These are phyloP conservation scores for Coemansia sp. DNA, from an alignment of 192 early-diverging fungal genomes.

Conservation along the genomic window DNA sequence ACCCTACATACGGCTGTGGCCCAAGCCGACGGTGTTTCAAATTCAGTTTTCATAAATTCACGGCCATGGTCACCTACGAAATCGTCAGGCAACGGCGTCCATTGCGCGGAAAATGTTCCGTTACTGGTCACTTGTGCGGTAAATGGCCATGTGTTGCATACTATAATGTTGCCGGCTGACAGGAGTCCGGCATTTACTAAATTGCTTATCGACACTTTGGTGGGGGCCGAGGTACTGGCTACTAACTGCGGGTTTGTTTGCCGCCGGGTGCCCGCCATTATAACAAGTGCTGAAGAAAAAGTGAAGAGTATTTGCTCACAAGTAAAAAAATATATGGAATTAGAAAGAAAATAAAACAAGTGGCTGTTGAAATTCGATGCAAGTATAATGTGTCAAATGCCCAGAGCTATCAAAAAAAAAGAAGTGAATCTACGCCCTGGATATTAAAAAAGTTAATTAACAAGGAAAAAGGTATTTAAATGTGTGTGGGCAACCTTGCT, in stretches of 20 bases:
- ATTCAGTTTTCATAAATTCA: conserved; percentile 50
- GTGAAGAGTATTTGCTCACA: neutral
- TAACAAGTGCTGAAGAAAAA: too few relatives aligned
- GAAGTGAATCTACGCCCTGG: too few relatives aligned
- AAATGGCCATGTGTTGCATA: conserved; percentile 56
- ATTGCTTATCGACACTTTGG: conserved; percentile 34
- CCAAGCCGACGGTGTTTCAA: conserved; percentile 66
- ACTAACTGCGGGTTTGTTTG: neutral
- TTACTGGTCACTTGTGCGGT: conserved; percentile 28
- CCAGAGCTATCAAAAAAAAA: too few relatives aligned
- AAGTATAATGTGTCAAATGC: too few relatives aligned
- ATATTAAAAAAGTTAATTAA: too few relatives aligned
- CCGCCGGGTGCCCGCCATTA: conserved; percentile 25
- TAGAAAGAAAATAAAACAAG: neutral
- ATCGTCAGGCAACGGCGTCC: conserved; percentile 28
- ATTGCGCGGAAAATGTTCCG: conserved; percentile 36
- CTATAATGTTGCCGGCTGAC: conserved; percentile 20
- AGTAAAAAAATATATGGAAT: conserved; percentile 1
- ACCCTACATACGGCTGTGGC: conserved; percentile 63
- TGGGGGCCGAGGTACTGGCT: conserved; percentile 2
- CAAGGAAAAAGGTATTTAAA: too few relatives aligned
- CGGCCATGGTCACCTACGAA: conserved; percentile 23
- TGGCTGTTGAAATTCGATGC: too few relatives aligned
- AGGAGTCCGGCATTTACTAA: conserved; percentile 40
- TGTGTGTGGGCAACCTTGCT: too few relatives aligned